Evolutionary conservation across 2,329 filamentous ascomycete species (phyloP).

Genomic region (Beauveria caledonica): DNA sequence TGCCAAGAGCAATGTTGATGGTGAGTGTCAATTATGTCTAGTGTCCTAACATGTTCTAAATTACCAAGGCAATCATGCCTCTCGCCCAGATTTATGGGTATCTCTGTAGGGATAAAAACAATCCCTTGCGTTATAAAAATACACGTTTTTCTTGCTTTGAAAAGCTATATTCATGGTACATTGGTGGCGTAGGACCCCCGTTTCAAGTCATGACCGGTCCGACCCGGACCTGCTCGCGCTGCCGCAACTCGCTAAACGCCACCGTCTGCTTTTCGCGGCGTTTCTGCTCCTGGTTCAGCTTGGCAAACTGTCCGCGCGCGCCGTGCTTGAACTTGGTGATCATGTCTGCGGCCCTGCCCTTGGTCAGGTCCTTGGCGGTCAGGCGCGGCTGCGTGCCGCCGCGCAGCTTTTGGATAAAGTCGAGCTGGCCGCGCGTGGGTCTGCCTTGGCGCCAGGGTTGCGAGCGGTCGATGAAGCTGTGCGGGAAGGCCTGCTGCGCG

Average conservation of each 20-base stretch:
- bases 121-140: not conserved
- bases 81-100: not conserved
- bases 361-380: conserved; percentile 52
- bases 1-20: too few relatives aligned
- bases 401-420: conserved; percentile 60
- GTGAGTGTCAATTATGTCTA: too few relatives aligned
- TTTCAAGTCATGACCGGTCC: conserved; percentile 37
- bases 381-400: conserved; percentile 39
- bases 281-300: conserved; percentile 43
- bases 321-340: conserved; percentile 88
- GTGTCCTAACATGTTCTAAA: not conserved
- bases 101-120: not conserved
- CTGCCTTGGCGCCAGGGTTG: conserved; percentile 62
- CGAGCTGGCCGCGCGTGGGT: conserved; percentile 58
- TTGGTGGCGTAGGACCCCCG: not conserved
- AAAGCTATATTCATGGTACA: not conserved
- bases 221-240: conserved; percentile 46
- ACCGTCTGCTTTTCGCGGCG: conserved; percentile 33
- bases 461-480: conserved; percentile 55
- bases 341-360: conserved; percentile 79
- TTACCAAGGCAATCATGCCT: not conserved
- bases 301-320: conserved; percentile 55
- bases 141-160: not conserved
- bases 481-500: conserved; percentile 57
- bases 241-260: conserved; percentile 30